Conservation (phyloP, 73 alveolate genomes). For the Tetrahymena borealis region DNA sequence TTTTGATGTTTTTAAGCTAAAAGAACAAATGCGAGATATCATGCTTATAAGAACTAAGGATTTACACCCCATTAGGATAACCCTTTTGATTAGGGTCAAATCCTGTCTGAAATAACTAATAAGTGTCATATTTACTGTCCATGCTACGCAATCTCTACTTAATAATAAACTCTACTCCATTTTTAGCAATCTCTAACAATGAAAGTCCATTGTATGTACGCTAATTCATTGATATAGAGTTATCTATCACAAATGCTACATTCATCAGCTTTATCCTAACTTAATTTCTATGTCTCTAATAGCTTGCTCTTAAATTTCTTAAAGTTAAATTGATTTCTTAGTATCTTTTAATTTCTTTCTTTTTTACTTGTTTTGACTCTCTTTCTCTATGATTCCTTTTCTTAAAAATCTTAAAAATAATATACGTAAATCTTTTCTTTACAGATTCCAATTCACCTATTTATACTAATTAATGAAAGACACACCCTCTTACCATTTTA, state of each 20-base stretch:
- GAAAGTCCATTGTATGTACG: background rate
- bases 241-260: background rate
- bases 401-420: no score
- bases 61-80: background rate
- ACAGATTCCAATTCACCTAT: no score
- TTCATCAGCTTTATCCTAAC: no score
- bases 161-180: background rate
- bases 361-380: no score
- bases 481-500: no score
- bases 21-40: background rate
- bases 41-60: background rate
- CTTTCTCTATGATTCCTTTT: no score
- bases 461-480: no score
- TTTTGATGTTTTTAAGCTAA: background rate
- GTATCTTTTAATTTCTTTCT: no score
- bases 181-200: background rate
- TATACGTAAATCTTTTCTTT: no score
- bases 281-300: no score
- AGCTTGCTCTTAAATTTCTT: background rate
- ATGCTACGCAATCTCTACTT: background rate
- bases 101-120: background rate
- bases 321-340: background rate
- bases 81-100: background rate
- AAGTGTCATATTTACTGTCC: background rate
- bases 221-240: background rate